Evolutionary conservation across 2,329 filamentous ascomycete species (phyloP).

Genomic region (Orbilia brochopaga): DNA sequence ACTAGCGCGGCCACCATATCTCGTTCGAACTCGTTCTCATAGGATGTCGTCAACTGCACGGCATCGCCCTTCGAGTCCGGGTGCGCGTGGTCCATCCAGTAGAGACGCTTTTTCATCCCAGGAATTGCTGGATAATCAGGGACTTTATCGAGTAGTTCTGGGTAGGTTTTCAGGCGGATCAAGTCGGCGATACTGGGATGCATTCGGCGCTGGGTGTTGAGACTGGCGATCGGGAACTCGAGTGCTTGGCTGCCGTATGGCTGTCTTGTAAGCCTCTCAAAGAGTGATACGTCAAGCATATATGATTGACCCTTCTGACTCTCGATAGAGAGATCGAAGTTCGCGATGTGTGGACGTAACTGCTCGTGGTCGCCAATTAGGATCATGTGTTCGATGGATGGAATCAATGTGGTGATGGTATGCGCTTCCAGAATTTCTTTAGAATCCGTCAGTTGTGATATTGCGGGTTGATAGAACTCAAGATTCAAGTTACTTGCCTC

Average conservation of each 20-base stretch:
- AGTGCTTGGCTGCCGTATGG: constrained; percentile 39
- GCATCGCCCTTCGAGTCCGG: constrained; percentile 57
- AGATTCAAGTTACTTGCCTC: constrained; percentile 53
- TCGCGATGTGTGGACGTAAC: constrained; percentile 66
- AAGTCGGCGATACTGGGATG: constrained; percentile 68
- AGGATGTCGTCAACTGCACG: constrained; percentile 48
- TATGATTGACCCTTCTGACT: constrained; percentile 63
- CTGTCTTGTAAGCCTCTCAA: constrained; percentile 64
- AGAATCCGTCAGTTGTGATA: no score
- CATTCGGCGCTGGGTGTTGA: constrained; percentile 71
- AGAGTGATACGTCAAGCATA: constrained; percentile 67
- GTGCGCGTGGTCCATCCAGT: constrained; percentile 68
- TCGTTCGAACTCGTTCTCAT: constrained; percentile 53
- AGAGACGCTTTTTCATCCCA: constrained; percentile 65
- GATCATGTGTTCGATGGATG: constrained; percentile 67
- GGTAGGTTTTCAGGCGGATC: constrained; percentile 67
- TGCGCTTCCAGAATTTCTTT: constrained; percentile 70
- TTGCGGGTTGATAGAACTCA: no score
- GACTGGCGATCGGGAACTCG: constrained; percentile 57
- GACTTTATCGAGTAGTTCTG: constrained; percentile 63
- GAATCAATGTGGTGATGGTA: constrained; percentile 66
- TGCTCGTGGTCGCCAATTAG: constrained; percentile 71
- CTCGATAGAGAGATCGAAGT: constrained; percentile 64
- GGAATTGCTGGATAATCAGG: constrained; percentile 61
- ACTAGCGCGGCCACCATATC: constrained; percentile 58